Evolutionary conservation across 345 rosid genomes (phyloP).

Genomic region (thale cress (Arabidopsis thaliana)): TAIR10.1 NC_003075.7:16473501-16474000

Average conservation of each 20-base stretch:
- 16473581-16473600: slow-evolving; percentile 89
- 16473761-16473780: slow-evolving; percentile 97
- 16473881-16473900: slow-evolving; percentile 97
- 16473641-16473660: slow-evolving; percentile 9
- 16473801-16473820: slow-evolving; percentile 92
- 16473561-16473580: slow-evolving; percentile 97
- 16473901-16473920: slow-evolving; percentile 98
- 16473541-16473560: slow-evolving; percentile 94
- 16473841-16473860: slow-evolving; percentile 99
- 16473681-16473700: slow-evolving; percentile 91
- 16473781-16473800: slow-evolving; percentile 99
- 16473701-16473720: slow-evolving; percentile 71
- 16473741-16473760: slow-evolving; percentile 95
- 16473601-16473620: slow-evolving; percentile 58
- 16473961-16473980: not conserved
- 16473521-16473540: slow-evolving; percentile 89
- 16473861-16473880: slow-evolving; percentile 95
- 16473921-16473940: slow-evolving; percentile 1
- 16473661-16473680: slow-evolving; percentile 19
- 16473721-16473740: slow-evolving; percentile 97
- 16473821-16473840: slow-evolving; percentile 93
- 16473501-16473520: slow-evolving; percentile 92
- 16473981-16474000: slow-evolving; percentile 8
- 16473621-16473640: slow-evolving; percentile 8
- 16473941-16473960: not conserved